Evolutionary conservation across 2,329 filamentous ascomycete species (phyloP).

Genomic region (Pseudodiploospora longispora): DNA sequence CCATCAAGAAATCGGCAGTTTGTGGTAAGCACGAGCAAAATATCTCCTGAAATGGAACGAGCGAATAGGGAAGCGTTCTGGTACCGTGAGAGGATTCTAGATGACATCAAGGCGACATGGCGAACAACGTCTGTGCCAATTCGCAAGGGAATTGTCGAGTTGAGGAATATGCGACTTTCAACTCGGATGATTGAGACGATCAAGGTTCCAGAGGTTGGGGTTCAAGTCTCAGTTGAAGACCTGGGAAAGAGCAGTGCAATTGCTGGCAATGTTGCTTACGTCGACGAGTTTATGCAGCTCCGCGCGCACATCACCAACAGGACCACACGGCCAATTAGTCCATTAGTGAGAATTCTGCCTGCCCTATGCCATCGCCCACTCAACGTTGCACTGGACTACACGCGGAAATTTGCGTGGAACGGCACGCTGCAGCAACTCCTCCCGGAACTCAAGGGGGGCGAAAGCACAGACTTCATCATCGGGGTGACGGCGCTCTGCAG

Average conservation of each 20-base stretch:
- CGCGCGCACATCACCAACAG: constrained; percentile 68
- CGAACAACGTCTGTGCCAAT: constrained; percentile 42
- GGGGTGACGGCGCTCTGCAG: constrained; percentile 69
- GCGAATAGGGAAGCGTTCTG: constrained; percentile 78
- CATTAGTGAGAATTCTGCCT: constrained; percentile 69
- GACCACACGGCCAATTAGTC: constrained; percentile 56
- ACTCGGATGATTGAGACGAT: constrained; percentile 76
- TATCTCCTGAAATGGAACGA: constrained; percentile 72
- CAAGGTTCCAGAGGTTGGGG: constrained; percentile 69
- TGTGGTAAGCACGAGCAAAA: constrained; percentile 72
- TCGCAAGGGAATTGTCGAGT: constrained; percentile 61
- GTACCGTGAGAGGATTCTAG: constrained; percentile 77
- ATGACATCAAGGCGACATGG: constrained; percentile 65
- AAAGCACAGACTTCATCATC: constrained; percentile 52
- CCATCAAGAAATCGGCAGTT: constrained; percentile 84
- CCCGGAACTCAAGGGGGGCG: constrained; percentile 51
- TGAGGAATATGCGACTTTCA: constrained; percentile 66
- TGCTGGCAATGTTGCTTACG: constrained; percentile 18
- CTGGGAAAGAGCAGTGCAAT: constrained; percentile 13
- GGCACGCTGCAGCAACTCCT: constrained; percentile 72
- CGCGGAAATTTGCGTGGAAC: constrained; percentile 76
- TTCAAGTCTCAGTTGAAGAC: constrained; percentile 49
- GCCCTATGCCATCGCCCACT: constrained; percentile 64
- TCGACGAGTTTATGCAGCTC: constrained; percentile 57
- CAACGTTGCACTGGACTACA: constrained; percentile 69